Evolutionary conservation across 805 yeast species (phyloP).

Genomic region (Kazachstania viticola): DNA sequence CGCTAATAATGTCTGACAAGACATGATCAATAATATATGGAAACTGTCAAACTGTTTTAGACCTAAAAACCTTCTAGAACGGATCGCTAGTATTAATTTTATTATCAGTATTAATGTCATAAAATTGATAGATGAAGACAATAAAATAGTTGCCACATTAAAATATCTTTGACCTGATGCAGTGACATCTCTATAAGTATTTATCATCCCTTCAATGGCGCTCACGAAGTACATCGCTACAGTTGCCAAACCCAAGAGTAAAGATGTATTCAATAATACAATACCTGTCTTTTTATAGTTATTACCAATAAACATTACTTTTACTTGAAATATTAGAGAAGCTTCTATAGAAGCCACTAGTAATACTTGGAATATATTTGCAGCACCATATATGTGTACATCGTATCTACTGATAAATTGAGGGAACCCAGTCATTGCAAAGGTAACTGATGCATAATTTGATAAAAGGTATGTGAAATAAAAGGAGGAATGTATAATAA

Average conservation of each 20-base stretch:
- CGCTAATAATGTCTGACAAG: conserved; percentile 66
- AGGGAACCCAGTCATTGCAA: conserved; percentile 37
- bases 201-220: conserved; percentile 34
- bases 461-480: conserved; percentile 44
- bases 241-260: conserved; percentile 40
- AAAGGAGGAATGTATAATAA: conserved; percentile 50
- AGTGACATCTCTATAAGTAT: conserved; percentile 20
- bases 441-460: conserved; percentile 38
- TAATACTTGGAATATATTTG: conserved; percentile 48
- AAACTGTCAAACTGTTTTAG: conserved; percentile 71
- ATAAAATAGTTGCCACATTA: conserved; percentile 47
- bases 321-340: conserved; percentile 62
- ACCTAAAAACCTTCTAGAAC: conserved; percentile 66
- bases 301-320: conserved; percentile 51
- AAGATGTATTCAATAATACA: conserved; percentile 29
- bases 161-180: conserved; percentile 30
- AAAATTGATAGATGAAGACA: conserved; percentile 56
- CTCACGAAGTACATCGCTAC: conserved; percentile 47
- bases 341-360: conserved; percentile 49
- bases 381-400: conserved; percentile 43
- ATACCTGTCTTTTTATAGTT: conserved; percentile 34
- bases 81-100: conserved; percentile 61
- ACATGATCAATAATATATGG: conserved; percentile 72
- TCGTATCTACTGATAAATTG: conserved; percentile 28
- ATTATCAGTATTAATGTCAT: conserved; percentile 47